phyloP scores from a whole-genome alignment of 768 basidiomycete genomes.

The Amanita thiersii region DNA sequence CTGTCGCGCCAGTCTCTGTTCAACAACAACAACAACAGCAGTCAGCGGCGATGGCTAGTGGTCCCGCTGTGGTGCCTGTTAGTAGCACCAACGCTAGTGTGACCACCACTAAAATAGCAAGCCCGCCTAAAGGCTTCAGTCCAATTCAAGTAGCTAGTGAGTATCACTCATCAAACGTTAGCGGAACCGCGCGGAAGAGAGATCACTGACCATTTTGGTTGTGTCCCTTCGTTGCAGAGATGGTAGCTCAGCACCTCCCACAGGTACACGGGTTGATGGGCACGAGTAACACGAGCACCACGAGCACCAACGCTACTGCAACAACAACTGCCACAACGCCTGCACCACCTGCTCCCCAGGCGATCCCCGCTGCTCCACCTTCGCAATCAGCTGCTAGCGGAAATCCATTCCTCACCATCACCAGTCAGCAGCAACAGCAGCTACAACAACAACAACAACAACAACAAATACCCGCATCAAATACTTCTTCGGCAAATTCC shows the following conservation, averaged over 20 bases:
- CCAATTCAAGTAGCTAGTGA: conserved; percentile 32
- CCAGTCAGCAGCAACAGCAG: conserved; percentile 11
- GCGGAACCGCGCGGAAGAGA: background rate
- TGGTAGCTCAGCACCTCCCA: conserved; percentile 39
- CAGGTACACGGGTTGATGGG: conserved; percentile 33
- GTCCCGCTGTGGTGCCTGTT: too few species aligned
- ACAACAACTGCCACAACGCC: too few species aligned
- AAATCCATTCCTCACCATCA: conserved; percentile 24
- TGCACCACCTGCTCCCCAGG: conserved; percentile 9
- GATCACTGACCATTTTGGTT: conserved; percentile 1
- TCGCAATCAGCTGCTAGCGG: conserved; percentile 8
- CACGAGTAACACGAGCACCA: conserved; percentile 2
- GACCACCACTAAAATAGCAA: conserved; percentile 8
- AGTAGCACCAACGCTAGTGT: too few species aligned
- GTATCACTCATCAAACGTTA: conserved; percentile 11
- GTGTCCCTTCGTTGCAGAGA: conserved; percentile 19
- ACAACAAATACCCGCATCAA: background rate
- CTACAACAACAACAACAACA: too few species aligned
- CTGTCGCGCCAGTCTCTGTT: background rate
- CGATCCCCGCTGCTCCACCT: background rate
- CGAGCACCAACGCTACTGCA: conserved; percentile 4
- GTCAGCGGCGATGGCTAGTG: background rate
- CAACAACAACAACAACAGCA: conserved; percentile 7
- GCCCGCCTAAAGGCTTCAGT: conserved; percentile 18
- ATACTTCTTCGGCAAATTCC: conserved; percentile 7